Percentiles rank a stretch among this genome's conserved stretches.
Conservation (phyloP, 2,329 filamentous ascomycete genomes). For the Penicillium carneum region DNA sequence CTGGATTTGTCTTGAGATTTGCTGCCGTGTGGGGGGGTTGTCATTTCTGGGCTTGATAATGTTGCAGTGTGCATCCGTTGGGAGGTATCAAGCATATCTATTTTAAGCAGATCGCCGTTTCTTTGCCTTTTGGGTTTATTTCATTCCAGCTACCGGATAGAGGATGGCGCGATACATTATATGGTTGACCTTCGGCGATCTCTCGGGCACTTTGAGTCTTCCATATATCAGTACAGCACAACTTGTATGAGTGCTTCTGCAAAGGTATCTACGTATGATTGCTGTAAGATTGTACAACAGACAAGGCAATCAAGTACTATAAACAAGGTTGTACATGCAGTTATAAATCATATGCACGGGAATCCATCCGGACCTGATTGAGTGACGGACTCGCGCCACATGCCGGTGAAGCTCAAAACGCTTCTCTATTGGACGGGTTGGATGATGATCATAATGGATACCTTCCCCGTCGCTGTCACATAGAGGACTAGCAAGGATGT, state of each 20-base stretch:
- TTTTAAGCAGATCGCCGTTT: slow-evolving; percentile 10
- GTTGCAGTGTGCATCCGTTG: neutral
- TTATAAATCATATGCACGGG: slow-evolving; percentile 9
- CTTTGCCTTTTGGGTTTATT: neutral
- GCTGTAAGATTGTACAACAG: neutral
- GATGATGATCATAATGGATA: neutral
- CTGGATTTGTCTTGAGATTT: neutral
- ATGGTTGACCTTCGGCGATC: neutral
- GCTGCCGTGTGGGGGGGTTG: neutral
- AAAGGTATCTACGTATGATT: neutral
- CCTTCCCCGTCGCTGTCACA: neutral
- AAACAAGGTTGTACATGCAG: neutral
- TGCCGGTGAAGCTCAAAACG: neutral
- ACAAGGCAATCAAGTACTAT: neutral
- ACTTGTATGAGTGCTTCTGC: neutral
- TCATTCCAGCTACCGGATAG: neutral
- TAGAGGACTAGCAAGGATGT: neutral
- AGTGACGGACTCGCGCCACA: neutral
- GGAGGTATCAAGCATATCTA: neutral
- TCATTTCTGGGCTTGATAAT: neutral
- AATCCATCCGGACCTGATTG: slow-evolving; percentile 13
- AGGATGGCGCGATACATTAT: neutral
- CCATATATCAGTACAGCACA: neutral
- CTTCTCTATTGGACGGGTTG: neutral
- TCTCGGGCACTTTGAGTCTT: neutral